A percentile compares a stretch with the other conserved stretches of the same genome.
phyloP scores from a whole-genome alignment of 2,329 filamentous ascomycete genomes.

The Capronia epimyces region DNA sequence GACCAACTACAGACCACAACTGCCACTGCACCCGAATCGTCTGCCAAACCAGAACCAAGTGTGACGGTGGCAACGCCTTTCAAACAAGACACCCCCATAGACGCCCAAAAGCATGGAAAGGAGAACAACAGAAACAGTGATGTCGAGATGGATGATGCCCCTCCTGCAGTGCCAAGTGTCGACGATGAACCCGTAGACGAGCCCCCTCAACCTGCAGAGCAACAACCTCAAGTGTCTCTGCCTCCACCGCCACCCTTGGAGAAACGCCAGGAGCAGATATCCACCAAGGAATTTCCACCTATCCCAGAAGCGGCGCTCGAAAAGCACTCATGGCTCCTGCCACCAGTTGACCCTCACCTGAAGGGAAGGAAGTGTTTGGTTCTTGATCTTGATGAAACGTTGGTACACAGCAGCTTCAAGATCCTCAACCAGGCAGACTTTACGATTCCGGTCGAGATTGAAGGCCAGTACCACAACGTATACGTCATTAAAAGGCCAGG shows the following conservation, averaged over 20 bases:
- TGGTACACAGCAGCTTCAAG: constrained; percentile 99
- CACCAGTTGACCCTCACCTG: constrained; percentile 72
- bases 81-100: constrained; percentile 8
- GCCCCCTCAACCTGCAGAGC: constrained; percentile 38
- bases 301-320: constrained; percentile 40
- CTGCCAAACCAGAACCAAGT: constrained; percentile 16
- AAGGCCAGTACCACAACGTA: constrained; percentile 98
- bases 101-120: constrained; percentile 4
- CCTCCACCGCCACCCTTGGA: constrained; percentile 53
- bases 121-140: constrained; percentile 32
- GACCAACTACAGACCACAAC: constrained; percentile 14
- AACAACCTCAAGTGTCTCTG: constrained; percentile 45
- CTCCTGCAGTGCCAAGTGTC: constrained; percentile 45
- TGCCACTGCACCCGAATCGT: constrained; percentile 8
- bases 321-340: constrained; percentile 66
- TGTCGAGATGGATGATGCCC: constrained; percentile 60
- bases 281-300: constrained; percentile 39
- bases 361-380: constrained; percentile 90
- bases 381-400: constrained; percentile 88
- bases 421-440: constrained; percentile 97
- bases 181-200: constrained; percentile 46
- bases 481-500: constrained; percentile 99
- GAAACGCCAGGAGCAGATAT: constrained; percentile 39
- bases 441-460: constrained; percentile 97
- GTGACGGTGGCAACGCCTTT: constrained; percentile 21